Percentiles rank a stretch among this genome's conserved stretches.
phyloP scores from a whole-genome alignment of 2,329 filamentous ascomycete species.

The Alternaria hordeiaustralica region DNA sequence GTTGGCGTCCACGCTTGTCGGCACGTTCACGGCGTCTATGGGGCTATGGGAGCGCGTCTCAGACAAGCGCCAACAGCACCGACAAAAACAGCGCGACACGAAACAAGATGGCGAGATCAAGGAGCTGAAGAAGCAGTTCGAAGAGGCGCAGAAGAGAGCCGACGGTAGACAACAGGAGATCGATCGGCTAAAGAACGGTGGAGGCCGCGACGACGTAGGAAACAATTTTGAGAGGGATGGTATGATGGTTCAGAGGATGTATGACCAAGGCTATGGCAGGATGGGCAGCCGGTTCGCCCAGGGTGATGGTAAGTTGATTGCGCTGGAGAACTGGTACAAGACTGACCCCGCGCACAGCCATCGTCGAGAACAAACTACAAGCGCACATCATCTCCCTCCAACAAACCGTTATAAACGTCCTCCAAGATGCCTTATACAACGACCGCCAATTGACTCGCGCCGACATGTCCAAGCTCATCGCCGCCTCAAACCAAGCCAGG shows the following conservation, averaged over 20 bases:
- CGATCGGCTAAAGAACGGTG: slow-evolving; percentile 25
- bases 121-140: slow-evolving; percentile 39
- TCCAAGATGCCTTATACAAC: slow-evolving; percentile 53
- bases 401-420: slow-evolving; percentile 53
- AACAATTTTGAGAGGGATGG: slow-evolving; percentile 40
- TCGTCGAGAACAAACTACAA: slow-evolving; percentile 53
- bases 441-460: slow-evolving; percentile 48
- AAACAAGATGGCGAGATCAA: slow-evolving; percentile 46
- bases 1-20: slow-evolving; percentile 53
- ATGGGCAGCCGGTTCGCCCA: slow-evolving; percentile 47
- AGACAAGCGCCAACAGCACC: slow-evolving; percentile 45
- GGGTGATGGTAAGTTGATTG: slow-evolving; percentile 46
- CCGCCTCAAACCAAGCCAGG: slow-evolving; percentile 51
- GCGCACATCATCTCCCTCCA: slow-evolving; percentile 53
- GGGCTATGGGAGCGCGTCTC: slow-evolving; percentile 52
- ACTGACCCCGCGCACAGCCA: slow-evolving; percentile 31
- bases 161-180: slow-evolving; percentile 34
- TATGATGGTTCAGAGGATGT: slow-evolving; percentile 47
- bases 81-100: slow-evolving; percentile 48
- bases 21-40: slow-evolving; percentile 54
- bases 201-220: slow-evolving; percentile 39
- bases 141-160: slow-evolving; percentile 35
- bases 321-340: background rate
- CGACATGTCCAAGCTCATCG: slow-evolving; percentile 50
- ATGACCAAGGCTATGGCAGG: slow-evolving; percentile 45